These are phyloP conservation scores for Eudorina sp. DNA, from an alignment of 139 green algal genomes.

Conservation along the genomic window DNA sequence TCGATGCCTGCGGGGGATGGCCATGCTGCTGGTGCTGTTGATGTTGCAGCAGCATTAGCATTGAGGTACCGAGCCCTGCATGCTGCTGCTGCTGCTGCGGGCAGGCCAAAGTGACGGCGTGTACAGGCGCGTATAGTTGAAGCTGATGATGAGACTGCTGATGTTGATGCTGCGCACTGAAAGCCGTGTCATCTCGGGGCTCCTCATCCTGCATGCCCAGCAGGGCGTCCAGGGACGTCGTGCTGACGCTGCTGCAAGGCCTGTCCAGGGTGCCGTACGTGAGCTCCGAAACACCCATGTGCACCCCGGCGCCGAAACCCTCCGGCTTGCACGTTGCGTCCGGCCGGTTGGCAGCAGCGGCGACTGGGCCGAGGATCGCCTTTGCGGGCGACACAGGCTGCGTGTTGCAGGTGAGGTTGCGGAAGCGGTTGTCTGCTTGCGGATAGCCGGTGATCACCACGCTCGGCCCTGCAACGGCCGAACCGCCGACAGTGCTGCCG, in stretches of 20 bases:
- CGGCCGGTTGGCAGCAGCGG: no score
- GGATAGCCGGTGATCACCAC: not conserved
- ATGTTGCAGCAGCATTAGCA: not conserved
- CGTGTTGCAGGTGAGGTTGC: not conserved
- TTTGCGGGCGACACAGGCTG: not conserved
- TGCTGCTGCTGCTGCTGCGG: not conserved
- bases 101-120: no score
- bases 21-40: conserved; percentile 17
- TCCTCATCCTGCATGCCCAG: not conserved
- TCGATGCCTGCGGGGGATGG: not conserved
- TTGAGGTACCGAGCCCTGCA: not conserved
- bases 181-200: not conserved
- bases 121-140: no score
- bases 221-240: not conserved
- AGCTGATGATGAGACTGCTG: no score
- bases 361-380: not conserved
- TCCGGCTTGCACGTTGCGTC: not conserved
- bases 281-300: no score
- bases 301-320: not conserved
- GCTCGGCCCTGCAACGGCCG: not conserved
- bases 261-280: not conserved
- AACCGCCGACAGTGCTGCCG: not conserved
- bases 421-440: not conserved
- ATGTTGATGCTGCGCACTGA: not conserved
- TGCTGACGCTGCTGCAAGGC: conserved; percentile 35